Evolutionary conservation across 176 grass and related monocot species (phyloP), one percentile per base, ranked within the genome.

Genomic region (Metroxylon sagu): DNA sequence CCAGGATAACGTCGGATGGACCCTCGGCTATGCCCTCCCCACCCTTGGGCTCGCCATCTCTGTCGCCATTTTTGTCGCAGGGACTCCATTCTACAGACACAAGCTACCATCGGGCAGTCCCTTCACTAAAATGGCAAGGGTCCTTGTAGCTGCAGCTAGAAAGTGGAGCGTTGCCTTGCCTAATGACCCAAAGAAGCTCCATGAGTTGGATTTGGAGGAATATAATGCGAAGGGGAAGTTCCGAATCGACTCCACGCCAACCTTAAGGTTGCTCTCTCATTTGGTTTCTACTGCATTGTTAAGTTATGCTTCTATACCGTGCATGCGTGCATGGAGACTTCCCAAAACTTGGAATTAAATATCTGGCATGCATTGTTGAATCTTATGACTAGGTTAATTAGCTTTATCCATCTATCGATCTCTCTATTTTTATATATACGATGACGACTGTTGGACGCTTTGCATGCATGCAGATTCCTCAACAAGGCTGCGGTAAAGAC

Each of bases 401-500:
- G 21, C 21, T 23, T 23, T 23, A 23, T 23, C 21, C 21, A 23
- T 23, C 21, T 1, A 23, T 23, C 21, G 1, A 23, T 23, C 21
- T 23, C 0, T 23, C 21, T 23, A 23, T 23, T 23, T 6, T 31
- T 31, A 31, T 31, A 31, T 31, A 31, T 31, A 31, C 6, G 29
- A 31, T 31, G 29, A 5, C 6, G 29, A 6, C 6, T 31, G 4
- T 31, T 31, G 1, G 4, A 5, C 6, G 29, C 29, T 6, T 30
- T 30, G 29, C 29, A 30, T 30, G 4, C 29, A 30, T 73, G 67
- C 71, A 88, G 85, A 48, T 57, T 57, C 19, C 65, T 96, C 0
- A 84, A 82, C 59, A 94, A 94, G 73, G 81, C 89, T 3, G 89
- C 89, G 5, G 84, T 95, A 53, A 85, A 53, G 85, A 79, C 67